Percentiles rank a stretch among this genome's conserved stretches.
phyloP scores from a whole-genome alignment of 225 moss, liverwort and hornwort species.

The Climacium dendroides region DNA sequence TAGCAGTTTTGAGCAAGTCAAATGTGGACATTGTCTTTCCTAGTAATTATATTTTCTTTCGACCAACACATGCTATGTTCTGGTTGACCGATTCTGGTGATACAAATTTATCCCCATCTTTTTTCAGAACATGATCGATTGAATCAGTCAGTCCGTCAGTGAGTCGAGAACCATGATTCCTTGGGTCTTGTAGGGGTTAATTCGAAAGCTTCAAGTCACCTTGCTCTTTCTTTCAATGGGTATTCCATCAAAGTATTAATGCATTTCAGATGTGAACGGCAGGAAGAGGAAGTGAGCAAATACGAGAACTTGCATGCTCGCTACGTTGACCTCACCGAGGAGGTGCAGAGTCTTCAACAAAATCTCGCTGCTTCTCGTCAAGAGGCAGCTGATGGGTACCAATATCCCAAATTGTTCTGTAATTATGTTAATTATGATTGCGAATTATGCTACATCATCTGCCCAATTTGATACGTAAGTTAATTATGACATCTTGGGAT shows the following conservation, averaged over 20 bases:
- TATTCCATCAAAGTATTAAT: background rate
- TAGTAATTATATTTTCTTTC: no score
- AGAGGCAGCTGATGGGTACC: constrained; percentile 69
- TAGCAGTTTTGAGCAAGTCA: background rate
- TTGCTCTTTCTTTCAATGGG: background rate
- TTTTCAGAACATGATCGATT: background rate
- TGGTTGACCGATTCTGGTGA: background rate
- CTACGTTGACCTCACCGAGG: constrained; percentile 38
- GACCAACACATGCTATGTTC: no score
- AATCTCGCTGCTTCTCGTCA: constrained; percentile 53
- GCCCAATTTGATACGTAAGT: background rate
- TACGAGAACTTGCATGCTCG: constrained; percentile 48
- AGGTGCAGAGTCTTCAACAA: constrained; percentile 44
- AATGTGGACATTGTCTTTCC: background rate
- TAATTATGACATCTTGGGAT: background rate
- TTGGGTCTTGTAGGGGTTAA: background rate
- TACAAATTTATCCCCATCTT: background rate
- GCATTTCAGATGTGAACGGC: background rate
- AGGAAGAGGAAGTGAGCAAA: constrained; percentile 23
- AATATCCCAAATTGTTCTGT: background rate
- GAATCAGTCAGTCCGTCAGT: background rate
- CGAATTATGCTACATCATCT: no score
- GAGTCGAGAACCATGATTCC: background rate
- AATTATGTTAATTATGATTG: background rate
- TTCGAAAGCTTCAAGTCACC: background rate